phyloP scores from a whole-genome alignment of 768 basidiomycete species.

The Kockovaella imperatae region DNA sequence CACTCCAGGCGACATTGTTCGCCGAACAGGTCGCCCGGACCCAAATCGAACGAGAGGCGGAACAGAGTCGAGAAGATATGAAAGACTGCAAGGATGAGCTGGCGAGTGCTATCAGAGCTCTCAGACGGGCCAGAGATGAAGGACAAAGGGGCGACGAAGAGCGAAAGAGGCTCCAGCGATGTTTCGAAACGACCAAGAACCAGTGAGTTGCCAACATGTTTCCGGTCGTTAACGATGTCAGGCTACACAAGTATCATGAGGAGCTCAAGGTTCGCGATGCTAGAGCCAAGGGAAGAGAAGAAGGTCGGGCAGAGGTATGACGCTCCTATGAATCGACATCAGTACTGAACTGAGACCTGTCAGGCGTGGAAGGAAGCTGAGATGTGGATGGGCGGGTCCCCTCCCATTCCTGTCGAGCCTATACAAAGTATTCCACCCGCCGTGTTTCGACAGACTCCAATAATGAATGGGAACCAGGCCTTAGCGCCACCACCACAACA shows the following conservation, averaged over 20 bases:
- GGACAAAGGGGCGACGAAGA: slow-evolving; percentile 40
- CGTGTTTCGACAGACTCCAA: slow-evolving; percentile 27
- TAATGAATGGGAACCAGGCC: slow-evolving; percentile 4
- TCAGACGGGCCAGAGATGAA: slow-evolving; percentile 40
- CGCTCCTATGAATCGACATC: neutral
- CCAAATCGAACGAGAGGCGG: slow-evolving; percentile 27
- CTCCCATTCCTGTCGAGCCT: slow-evolving; percentile 42
- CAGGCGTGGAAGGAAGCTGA: slow-evolving; percentile 43
- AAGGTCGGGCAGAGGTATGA: slow-evolving; percentile 39
- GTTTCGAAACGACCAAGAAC: slow-evolving; percentile 38
- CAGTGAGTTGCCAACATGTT: slow-evolving; percentile 24
- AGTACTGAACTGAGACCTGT: slow-evolving; percentile 4
- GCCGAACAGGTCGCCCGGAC: slow-evolving; percentile 39
- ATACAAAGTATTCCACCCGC: slow-evolving; percentile 24
- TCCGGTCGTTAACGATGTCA: slow-evolving; percentile 5
- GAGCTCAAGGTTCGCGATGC: slow-evolving; percentile 38
- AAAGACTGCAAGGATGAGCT: slow-evolving; percentile 36
- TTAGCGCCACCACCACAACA: slow-evolving; percentile 1
- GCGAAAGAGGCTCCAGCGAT: slow-evolving; percentile 30
- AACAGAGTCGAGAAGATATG: slow-evolving; percentile 25
- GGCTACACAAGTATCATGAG: slow-evolving; percentile 38
- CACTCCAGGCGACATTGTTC: slow-evolving; percentile 41
- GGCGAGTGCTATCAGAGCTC: slow-evolving; percentile 38
- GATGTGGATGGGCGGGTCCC: slow-evolving; percentile 40
- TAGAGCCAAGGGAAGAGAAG: slow-evolving; percentile 36